Percentiles rank a stretch among this genome's conserved stretches.
phyloP scores from a whole-genome alignment of 192 early-diverging fungal genomes.

The Coemansia asiatica region DNA sequence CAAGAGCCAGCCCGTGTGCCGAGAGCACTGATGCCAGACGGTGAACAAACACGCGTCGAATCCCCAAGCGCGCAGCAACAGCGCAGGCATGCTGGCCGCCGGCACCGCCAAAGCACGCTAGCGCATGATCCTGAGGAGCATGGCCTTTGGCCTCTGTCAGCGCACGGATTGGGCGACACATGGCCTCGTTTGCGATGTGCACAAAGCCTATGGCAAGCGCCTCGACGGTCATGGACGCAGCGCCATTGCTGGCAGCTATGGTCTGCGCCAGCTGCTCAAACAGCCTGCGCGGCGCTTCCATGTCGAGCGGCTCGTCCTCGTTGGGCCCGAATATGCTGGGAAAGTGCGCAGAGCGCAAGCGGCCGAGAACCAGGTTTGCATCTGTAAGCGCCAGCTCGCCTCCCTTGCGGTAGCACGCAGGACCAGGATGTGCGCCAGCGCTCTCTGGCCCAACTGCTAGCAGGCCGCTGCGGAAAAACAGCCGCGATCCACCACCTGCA shows the following conservation, averaged over 20 bases:
- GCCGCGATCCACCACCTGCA: conserved; percentile 90
- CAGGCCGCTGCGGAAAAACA: conserved; percentile 92
- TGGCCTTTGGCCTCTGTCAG: conserved; percentile 92
- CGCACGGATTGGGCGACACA: conserved; percentile 92
- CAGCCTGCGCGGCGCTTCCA: conserved; percentile 58
- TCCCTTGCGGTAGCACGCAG: conserved; percentile 92
- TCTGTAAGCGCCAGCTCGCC: conserved; percentile 93
- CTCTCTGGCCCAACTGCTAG: conserved; percentile 93
- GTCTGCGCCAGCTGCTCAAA: conserved; percentile 66
- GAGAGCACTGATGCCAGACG: conserved; percentile 89
- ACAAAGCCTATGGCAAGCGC: conserved; percentile 93
- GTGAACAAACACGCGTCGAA: conserved; percentile 83
- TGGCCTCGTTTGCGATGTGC: conserved; percentile 93
- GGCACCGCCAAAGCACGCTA: conserved; percentile 94
- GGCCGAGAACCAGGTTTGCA: conserved; percentile 87
- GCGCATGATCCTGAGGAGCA: conserved; percentile 76
- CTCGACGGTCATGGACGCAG: conserved; percentile 68
- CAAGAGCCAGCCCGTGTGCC: conserved; percentile 85
- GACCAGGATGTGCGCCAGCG: conserved; percentile 91
- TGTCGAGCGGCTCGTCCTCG: conserved; percentile 80
- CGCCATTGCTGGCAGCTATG: conserved; percentile 62
- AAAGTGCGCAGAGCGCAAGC: conserved; percentile 82
- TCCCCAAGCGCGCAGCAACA: conserved; percentile 84
- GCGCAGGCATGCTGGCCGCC: conserved; percentile 96
- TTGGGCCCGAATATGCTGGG: conserved; percentile 91